These are phyloP conservation scores for Linum trigynum DNA, from an alignment of 345 rosid genomes.

Conservation along the genomic window DNA sequence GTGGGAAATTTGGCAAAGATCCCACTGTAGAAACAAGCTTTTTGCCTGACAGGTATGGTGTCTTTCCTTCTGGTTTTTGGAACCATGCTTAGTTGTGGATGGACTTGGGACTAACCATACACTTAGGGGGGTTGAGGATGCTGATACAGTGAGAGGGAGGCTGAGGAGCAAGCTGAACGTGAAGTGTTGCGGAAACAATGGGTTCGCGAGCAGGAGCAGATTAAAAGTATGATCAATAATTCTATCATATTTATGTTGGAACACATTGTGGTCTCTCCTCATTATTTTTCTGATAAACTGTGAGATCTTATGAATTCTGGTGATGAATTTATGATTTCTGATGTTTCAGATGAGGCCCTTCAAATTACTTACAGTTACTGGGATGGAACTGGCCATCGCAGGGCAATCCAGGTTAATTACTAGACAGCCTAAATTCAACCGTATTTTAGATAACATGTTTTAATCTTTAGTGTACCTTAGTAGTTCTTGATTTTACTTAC, in stretches of 20 bases:
- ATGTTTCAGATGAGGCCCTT: slow-evolving; percentile 74
- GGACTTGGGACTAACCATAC: slow-evolving; percentile 35
- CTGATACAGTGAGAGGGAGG: slow-evolving; percentile 98
- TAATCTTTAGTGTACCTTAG: no score
- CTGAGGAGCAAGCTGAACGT: slow-evolving; percentile 98
- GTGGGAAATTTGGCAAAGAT: slow-evolving; percentile 80
- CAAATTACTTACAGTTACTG: slow-evolving; percentile 97
- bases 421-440: background rate
- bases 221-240: slow-evolving; percentile 41
- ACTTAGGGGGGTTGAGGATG: slow-evolving; percentile 74
- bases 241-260: background rate
- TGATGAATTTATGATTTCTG: background rate
- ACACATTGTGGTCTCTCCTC: slow-evolving; percentile 4
- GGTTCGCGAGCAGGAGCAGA: slow-evolving; percentile 83
- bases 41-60: slow-evolving; percentile 82
- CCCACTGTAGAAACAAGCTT: slow-evolving; percentile 96
- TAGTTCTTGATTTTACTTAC: background rate
- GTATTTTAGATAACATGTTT: background rate
- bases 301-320: background rate
- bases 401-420: slow-evolving; percentile 66
- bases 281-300: background rate
- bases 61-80: slow-evolving; percentile 7
- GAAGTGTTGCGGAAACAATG: slow-evolving; percentile 90
- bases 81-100: slow-evolving; percentile 2
- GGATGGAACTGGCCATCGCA: slow-evolving; percentile 98